Base-by-base conservation (phyloP, 2,329 filamentous ascomycete genomes). In the Scedosporium dehoogii region DNA sequence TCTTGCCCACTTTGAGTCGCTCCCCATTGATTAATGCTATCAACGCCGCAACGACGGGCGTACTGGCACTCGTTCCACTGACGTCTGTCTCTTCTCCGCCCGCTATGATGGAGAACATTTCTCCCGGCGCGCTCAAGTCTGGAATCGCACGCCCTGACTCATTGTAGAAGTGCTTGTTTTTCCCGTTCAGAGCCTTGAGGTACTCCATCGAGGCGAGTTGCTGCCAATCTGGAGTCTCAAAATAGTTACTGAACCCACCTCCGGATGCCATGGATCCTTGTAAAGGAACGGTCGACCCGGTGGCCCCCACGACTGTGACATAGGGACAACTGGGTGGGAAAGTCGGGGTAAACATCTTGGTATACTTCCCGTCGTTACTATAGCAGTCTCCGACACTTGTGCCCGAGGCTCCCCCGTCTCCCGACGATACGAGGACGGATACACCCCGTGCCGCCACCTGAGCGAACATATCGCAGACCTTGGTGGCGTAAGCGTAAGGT, bases 251-350 rank as follows among this genome's bases (percentile, higher is more conserved):
- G 29, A 33, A 33, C 29, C 6, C 29, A 9, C 29, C 29, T 33
- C 29, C 29, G 6, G 29, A 33, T 33, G 29, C 29, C 29, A 33
- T 33, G 6, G 29, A 33, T 33, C 29, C 29, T 33, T 33, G 29
- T 33, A 33, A 78, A 81, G 71, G 84, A 84, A 3, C 82, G 81
- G 6, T 81, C 80, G 3, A 75, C 73, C 61, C 76, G 80, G 68
- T 77, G 1, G 82, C 86, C 6, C 88, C 87, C 1, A 90, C 82
- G 1, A 80, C 74, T 0, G 87, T 90, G 6, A 90, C 81, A 70
- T 83, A 90, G 0, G 87, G 87, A 67, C 88, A 91, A 0, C 81
- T 81, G 0, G 81, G 81, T 0, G 88, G 88, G 72, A 90, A 90
- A 4, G 78, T 80, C 1, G 85, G 79, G 29, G 84, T 74, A 69